Evolutionary conservation across 2,329 filamentous ascomycete species (phyloP).

Genomic region (Neonectria hederae): DNA sequence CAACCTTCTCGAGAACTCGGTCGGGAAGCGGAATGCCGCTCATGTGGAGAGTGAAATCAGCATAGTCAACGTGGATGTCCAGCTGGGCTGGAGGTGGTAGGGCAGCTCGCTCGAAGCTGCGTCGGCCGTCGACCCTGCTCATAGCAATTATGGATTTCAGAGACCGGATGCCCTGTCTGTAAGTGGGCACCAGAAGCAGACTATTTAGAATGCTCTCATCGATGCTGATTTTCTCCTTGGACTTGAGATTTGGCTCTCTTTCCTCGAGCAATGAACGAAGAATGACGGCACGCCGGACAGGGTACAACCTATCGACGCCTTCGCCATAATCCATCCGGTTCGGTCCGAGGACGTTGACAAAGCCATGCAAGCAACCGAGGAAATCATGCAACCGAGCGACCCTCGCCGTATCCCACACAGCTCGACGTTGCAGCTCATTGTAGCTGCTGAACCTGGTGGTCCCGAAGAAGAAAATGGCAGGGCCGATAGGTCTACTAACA

Average conservation of each 20-base stretch:
- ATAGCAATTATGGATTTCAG: conserved; percentile 2
- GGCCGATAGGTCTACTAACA: not conserved
- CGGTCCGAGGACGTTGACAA: conserved; percentile 6
- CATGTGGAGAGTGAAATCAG: not conserved
- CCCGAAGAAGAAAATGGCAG: conserved; percentile 1
- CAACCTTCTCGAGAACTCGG: not conserved
- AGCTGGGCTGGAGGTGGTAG: not conserved
- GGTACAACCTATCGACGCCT: not conserved
- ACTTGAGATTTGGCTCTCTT: conserved; percentile 1
- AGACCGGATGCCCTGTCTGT: not conserved
- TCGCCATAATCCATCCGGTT: not conserved
- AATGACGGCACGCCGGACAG: conserved; percentile 5
- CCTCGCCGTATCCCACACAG: not conserved
- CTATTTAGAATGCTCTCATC: not conserved
- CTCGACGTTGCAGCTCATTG: not conserved
- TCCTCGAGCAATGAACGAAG: not conserved
- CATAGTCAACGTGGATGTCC: not conserved
- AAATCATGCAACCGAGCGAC: not conserved
- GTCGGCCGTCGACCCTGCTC: conserved; percentile 1
- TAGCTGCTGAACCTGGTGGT: not conserved
- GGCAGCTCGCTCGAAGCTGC: conserved; percentile 1
- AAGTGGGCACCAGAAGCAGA: not conserved
- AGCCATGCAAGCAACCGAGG: conserved; percentile 1
- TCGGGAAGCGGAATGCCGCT: not conserved
- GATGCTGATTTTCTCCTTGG: not conserved